Percentiles rank a stretch among this genome's conserved stretches.
Evolutionary conservation across 805 yeast species (phyloP).

Genomic region (Lipomyces starkeyi): DNA sequence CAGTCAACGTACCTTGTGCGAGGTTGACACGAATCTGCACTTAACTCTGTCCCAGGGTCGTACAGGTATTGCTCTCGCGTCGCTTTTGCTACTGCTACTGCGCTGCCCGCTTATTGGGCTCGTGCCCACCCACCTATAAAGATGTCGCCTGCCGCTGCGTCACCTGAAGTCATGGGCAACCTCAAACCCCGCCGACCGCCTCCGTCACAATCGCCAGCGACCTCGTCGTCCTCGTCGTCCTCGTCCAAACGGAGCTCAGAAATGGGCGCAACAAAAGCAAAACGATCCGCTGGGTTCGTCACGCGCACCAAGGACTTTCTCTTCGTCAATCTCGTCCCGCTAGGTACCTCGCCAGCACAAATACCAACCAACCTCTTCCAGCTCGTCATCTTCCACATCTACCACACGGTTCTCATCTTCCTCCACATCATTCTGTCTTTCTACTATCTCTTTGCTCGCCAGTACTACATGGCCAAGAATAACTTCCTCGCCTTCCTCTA

Average conservation of each 20-base stretch:
- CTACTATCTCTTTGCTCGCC: constrained; percentile 10
- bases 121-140: not conserved
- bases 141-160: constrained; percentile 4
- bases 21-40: not conserved
- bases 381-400: constrained; percentile 30
- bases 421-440: constrained; percentile 35
- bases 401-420: constrained; percentile 31
- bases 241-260: not conserved
- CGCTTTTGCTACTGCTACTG: not conserved
- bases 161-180: not conserved
- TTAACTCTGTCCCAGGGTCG: not conserved
- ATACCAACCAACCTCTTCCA: constrained; percentile 25
- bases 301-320: constrained; percentile 11
- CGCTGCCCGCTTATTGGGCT: not conserved
- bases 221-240: not conserved
- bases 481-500: constrained; percentile 36
- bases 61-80: not conserved
- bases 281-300: not conserved
- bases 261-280: not conserved
- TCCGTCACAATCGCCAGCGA: not conserved
- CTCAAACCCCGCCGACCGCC: not conserved
- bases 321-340: constrained; percentile 24
- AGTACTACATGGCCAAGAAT: constrained; percentile 34
- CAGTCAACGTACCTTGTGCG: not conserved
- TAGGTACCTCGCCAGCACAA: constrained; percentile 16